These are phyloP conservation scores for Hippophae tibetana DNA, from an alignment of 306 rosid species.

Conservation along the genomic window DNA sequence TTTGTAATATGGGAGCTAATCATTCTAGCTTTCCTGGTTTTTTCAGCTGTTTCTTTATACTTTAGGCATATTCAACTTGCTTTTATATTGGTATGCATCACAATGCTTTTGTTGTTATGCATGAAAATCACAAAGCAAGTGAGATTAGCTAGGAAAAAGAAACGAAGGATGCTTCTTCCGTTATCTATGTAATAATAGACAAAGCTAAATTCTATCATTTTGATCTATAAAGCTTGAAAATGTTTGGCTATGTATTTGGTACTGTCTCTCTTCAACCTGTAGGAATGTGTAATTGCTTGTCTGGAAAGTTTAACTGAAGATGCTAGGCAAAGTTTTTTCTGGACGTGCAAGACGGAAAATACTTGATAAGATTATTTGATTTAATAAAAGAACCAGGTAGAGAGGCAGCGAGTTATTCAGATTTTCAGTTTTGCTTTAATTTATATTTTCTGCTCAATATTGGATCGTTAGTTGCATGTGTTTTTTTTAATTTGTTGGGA, in stretches of 20 bases:
- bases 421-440: too few relatives aligned
- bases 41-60: conserved; percentile 84
- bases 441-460: too few relatives aligned
- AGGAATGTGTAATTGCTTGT: conserved; percentile 11
- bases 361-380: too few relatives aligned
- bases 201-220: conserved; percentile 17
- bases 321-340: conserved; percentile 12
- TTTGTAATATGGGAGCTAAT: conserved; percentile 96
- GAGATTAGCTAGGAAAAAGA: conserved; percentile 88
- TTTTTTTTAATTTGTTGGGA: too few relatives aligned
- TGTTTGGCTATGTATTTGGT: conserved; percentile 14
- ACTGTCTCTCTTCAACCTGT: conserved; percentile 5
- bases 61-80: conserved; percentile 81
- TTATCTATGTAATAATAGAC: conserved; percentile 67
- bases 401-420: too few relatives aligned
- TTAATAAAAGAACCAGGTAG: too few relatives aligned
- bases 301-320: conserved; percentile 3
- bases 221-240: conserved; percentile 10
- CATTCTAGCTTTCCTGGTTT: conserved; percentile 84
- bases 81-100: conserved; percentile 58
- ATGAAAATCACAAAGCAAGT: conserved; percentile 96
- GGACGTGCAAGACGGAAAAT: conserved; percentile 1
- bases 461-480: too few relatives aligned
- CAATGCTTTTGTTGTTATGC: conserved; percentile 73
- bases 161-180: conserved; percentile 99